Percentiles rank a stretch among this genome's conserved stretches.
Evolutionary conservation across 768 basidiomycete genomes (phyloP).

Genomic region (Coprinopsis strossmayeri): DNA sequence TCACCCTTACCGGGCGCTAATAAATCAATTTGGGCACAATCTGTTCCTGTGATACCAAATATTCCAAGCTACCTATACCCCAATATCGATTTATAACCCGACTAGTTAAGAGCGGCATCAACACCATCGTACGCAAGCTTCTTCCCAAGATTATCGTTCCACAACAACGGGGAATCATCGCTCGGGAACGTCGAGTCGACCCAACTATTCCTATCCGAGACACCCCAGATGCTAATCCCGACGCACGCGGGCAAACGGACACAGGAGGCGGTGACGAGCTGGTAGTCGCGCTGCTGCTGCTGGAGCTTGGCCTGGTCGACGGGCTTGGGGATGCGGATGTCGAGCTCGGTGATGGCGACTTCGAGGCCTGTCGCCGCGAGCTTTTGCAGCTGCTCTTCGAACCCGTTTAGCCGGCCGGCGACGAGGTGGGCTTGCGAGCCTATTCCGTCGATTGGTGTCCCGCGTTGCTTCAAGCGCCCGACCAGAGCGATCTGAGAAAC

Average conservation of each 20-base stretch:
- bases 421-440: slow-evolving; percentile 58
- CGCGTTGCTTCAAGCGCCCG: slow-evolving; percentile 35
- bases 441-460: slow-evolving; percentile 53
- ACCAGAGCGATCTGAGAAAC: slow-evolving; percentile 34
- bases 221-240: slow-evolving; percentile 42
- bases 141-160: slow-evolving; percentile 20
- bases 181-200: slow-evolving; percentile 13
- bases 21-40: no score
- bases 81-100: background rate
- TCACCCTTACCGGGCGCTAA: no score
- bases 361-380: slow-evolving; percentile 59
- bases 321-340: slow-evolving; percentile 55
- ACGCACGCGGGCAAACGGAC: slow-evolving; percentile 34
- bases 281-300: slow-evolving; percentile 55
- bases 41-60: no score
- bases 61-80: background rate
- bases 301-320: slow-evolving; percentile 38
- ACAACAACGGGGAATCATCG: slow-evolving; percentile 19
- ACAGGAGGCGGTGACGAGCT: slow-evolving; percentile 50
- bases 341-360: slow-evolving; percentile 64
- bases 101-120: slow-evolving; percentile 9
- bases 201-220: slow-evolving; percentile 34
- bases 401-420: slow-evolving; percentile 46
- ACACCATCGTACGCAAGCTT: slow-evolving; percentile 27
- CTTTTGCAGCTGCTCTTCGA: slow-evolving; percentile 42